Percentiles rank a stretch among this genome's conserved stretches.
Evolutionary conservation across 768 basidiomycete genomes (phyloP).

Genomic region (Hygrophorus pudorinus): DNA sequence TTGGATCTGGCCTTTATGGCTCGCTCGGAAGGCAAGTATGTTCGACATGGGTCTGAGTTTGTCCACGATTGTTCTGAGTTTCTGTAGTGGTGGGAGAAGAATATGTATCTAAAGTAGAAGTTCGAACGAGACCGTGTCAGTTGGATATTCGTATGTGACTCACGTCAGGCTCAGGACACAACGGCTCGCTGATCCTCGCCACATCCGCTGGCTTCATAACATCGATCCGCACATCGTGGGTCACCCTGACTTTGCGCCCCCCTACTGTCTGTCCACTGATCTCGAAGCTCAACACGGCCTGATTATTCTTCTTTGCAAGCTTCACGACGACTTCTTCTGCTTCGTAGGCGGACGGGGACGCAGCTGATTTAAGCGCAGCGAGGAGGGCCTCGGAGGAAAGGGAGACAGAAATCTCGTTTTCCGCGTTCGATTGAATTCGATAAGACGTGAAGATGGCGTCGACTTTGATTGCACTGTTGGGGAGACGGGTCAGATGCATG

Average conservation of each 20-base stretch:
- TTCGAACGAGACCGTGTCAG: not conserved
- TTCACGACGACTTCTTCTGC: constrained; percentile 69
- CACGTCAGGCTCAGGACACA: constrained; percentile 83
- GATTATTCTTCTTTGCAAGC: constrained; percentile 78
- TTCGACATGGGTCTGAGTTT: constrained; percentile 63
- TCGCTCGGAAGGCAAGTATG: constrained; percentile 58
- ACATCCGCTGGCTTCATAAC: constrained; percentile 71
- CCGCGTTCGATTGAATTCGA: constrained; percentile 78
- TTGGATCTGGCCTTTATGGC: constrained; percentile 43
- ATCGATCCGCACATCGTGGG: constrained; percentile 77
- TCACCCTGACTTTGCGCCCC: constrained; percentile 53
- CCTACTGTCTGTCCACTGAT: constrained; percentile 56
- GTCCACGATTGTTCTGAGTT: constrained; percentile 73
- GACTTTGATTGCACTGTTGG: constrained; percentile 49
- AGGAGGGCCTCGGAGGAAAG: constrained; percentile 67
- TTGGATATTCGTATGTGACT: constrained; percentile 11
- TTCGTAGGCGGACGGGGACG: constrained; percentile 40
- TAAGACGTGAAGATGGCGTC: constrained; percentile 64
- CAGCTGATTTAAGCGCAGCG: constrained; percentile 58
- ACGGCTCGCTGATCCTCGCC: constrained; percentile 61
- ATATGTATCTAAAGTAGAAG: constrained; percentile 56
- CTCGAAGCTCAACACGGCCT: constrained; percentile 69
- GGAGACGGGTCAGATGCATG: not conserved
- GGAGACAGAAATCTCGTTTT: constrained; percentile 72
- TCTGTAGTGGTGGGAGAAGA: constrained; percentile 62